Base-by-base conservation (phyloP, 164 flowering plant species). In the Vitis rotundifolia region DNA sequence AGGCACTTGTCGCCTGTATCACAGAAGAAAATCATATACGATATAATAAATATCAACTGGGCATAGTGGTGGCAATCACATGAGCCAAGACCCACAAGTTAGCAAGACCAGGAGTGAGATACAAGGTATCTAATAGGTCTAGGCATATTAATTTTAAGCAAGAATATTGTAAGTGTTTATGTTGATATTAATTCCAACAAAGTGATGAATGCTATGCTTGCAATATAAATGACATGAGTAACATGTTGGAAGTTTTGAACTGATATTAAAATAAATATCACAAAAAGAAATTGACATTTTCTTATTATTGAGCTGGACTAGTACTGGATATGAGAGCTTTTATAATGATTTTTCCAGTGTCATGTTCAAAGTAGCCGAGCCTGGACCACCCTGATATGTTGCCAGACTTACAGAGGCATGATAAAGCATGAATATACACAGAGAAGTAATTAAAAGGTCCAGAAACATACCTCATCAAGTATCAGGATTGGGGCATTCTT, bases 401-500 rank as follows among this genome's bases (percentile, higher is more conserved):
- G 26, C 26, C 44, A 37, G 44, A 6, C 44, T 37, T 37, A 37
- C 44, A 37, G 44, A 37, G 44, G 26, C 7, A 6, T 37, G 44
- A 37, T 37, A 37, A 37, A 37, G 5, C 44, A 47, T 12, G 54
- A 5, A 53, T 55, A 49, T 2, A 37, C 15, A 63, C 6, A 64
- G 47, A 61, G 47, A 66, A 53, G 59, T 44, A 68, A 14, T 57
- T 37, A 37, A 37, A 37, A 37, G 44, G 7, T 37, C 44, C 44
- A 37, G 44, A 50, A 50, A 16, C 52, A 61, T 84, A 92, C 97
- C 91, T 95, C 99, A 68, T 95, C 98, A 58, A 95, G 97, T 61
- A 95, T 87, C 74, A 95, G 70, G 64, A 93, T 87, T 16, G 98
- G 98, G 18, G 99, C 93, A 82, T 95, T 82, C 84, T 91, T 93